phyloP scores from a whole-genome alignment of 495 filamentous ascomycete genomes.

The Extremus antarcticus region DNA sequence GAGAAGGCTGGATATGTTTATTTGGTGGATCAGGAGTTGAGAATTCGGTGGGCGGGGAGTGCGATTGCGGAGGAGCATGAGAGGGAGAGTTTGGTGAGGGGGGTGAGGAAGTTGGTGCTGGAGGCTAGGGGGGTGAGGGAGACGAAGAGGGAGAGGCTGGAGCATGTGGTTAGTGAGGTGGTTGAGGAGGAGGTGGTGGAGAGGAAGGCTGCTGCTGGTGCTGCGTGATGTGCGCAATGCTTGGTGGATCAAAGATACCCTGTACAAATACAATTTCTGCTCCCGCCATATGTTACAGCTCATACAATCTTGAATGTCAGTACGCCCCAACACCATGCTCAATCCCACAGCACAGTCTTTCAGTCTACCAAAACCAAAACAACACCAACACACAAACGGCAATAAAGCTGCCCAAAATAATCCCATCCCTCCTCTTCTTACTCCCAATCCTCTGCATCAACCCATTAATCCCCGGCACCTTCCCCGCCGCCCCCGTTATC shows the following conservation, averaged over 20 bases:
- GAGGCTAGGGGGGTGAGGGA: conserved; percentile 32
- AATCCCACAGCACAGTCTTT: background rate
- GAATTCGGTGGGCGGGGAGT: conserved; percentile 90
- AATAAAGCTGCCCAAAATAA: conserved; percentile 84
- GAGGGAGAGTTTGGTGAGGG: conserved; percentile 57
- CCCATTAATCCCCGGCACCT: conserved; percentile 86
- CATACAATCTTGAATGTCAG: background rate
- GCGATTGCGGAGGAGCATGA: conserved; percentile 62
- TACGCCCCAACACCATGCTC: background rate
- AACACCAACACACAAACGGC: conserved; percentile 82
- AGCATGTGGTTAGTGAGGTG: conserved; percentile 6
- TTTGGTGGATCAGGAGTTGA: conserved; percentile 74
- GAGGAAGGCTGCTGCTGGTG: conserved; percentile 6
- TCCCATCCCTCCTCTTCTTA: conserved; percentile 88
- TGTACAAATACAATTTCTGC: conserved; percentile 3
- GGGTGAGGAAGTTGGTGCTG: conserved; percentile 54
- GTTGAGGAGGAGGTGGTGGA: background rate
- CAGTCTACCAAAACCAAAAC: conserved; percentile 59
- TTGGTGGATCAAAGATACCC: background rate
- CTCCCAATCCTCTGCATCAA: conserved; percentile 88
- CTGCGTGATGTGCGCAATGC: background rate
- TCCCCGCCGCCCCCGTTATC: conserved; percentile 76
- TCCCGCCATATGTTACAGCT: background rate
- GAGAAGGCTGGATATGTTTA: conserved; percentile 90
- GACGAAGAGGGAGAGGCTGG: conserved; percentile 7